Conservation (phyloP, 352 stramenopile genomes). For the Pelagophyceae sp. region DNA sequence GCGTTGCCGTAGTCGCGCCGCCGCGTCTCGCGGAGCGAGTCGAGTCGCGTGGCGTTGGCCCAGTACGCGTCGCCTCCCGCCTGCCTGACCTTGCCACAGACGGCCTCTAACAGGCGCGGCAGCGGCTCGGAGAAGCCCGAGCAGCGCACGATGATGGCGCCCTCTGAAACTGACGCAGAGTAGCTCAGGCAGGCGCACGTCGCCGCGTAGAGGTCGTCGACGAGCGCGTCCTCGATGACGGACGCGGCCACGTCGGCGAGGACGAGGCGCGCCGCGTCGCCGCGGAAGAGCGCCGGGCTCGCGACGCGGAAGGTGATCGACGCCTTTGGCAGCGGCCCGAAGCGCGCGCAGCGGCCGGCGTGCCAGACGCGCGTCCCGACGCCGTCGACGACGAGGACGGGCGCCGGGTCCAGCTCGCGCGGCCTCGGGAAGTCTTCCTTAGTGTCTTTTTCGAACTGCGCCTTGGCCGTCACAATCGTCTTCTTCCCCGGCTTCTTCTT, state of each 20-base stretch:
- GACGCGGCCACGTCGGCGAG: neutral
- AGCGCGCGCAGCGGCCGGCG: neutral
- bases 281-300: neutral
- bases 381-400: neutral
- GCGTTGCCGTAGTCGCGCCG: neutral
- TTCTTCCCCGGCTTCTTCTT: neutral
- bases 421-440: conserved; percentile 2
- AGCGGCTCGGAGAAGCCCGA: conserved; percentile 18
- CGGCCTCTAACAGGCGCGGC: conserved; percentile 1
- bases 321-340: neutral
- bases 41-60: neutral
- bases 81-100: neutral
- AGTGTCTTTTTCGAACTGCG: neutral
- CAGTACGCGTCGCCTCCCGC: neutral
- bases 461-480: neutral
- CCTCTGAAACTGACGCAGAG: neutral
- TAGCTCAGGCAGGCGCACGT: conserved; percentile 17
- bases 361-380: neutral
- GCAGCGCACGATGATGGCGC: conserved; percentile 11
- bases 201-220: conserved; percentile 22
- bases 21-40: neutral
- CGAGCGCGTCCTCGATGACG: conserved; percentile 11
- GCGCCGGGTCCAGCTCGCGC: neutral
- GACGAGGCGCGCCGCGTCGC: neutral
- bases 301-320: neutral